phyloP scores from a whole-genome alignment of 2,329 filamentous ascomycete genomes.

The Ascochyta fabae region DNA sequence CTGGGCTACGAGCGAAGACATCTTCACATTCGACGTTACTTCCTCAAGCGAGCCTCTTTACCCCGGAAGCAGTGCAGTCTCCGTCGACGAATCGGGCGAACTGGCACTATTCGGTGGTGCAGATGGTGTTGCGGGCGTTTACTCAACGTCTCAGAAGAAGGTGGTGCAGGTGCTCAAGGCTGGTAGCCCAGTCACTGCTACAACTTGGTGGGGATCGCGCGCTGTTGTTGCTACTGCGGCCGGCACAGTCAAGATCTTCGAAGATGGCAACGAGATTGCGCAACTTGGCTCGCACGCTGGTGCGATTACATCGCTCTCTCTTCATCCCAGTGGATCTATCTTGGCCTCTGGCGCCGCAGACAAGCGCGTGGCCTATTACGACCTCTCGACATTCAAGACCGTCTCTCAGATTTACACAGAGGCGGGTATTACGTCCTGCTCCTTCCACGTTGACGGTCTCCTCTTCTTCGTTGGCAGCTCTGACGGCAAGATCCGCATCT shows the following conservation, averaged over 20 bases:
- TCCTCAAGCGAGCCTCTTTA: constrained; percentile 64
- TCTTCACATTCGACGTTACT: constrained; percentile 65
- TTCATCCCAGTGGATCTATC: constrained; percentile 84
- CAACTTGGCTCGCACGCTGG: constrained; percentile 84
- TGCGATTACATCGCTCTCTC: constrained; percentile 74
- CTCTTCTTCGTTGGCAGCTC: constrained; percentile 84
- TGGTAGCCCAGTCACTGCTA: constrained; percentile 71
- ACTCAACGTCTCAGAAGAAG: constrained; percentile 77
- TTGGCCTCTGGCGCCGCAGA: constrained; percentile 87
- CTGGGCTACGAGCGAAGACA: constrained; percentile 79
- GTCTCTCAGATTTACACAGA: constrained; percentile 82
- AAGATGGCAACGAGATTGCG: constrained; percentile 71
- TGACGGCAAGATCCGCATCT: constrained; percentile 84
- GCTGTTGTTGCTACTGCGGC: constrained; percentile 76
- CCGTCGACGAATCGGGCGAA: constrained; percentile 65
- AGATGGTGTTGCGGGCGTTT: constrained; percentile 78
- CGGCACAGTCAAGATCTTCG: constrained; percentile 80
- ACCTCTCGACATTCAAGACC: constrained; percentile 70
- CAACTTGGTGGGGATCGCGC: constrained; percentile 70
- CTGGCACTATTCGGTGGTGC: constrained; percentile 76
- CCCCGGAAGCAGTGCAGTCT: constrained; percentile 63
- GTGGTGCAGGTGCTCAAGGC: constrained; percentile 71
- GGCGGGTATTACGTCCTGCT: constrained; percentile 75
- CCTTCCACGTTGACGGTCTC: constrained; percentile 97
- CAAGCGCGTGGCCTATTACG: constrained; percentile 92